Conservation (phyloP, 305 asterid species). For the Plantago lanceolata region DNA sequence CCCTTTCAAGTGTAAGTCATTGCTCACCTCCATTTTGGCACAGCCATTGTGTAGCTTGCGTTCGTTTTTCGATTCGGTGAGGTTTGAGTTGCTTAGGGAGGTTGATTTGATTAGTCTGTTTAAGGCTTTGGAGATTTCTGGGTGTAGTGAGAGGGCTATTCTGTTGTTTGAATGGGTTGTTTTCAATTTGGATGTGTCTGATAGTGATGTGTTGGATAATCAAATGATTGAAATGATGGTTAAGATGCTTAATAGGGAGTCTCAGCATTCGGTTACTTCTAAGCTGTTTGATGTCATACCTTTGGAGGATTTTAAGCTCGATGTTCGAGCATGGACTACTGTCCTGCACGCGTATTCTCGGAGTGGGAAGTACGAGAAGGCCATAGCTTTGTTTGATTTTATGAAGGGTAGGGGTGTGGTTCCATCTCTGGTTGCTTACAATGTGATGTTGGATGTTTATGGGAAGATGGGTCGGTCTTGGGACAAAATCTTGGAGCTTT, state of each 20-base stretch:
- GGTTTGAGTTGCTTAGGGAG: slow-evolving; percentile 46
- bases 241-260: slow-evolving; percentile 76
- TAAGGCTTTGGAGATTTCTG: slow-evolving; percentile 69
- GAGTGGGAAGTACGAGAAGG: slow-evolving; percentile 74
- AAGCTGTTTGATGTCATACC: slow-evolving; percentile 77
- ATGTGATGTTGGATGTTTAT: slow-evolving; percentile 89
- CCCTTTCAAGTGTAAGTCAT: slow-evolving; percentile 57
- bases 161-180: slow-evolving; percentile 86
- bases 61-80: slow-evolving; percentile 59
- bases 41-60: slow-evolving; percentile 46
- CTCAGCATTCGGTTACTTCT: slow-evolving; percentile 63
- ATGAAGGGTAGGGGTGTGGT: slow-evolving; percentile 53
- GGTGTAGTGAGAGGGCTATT: slow-evolving; percentile 60
- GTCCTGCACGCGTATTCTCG: slow-evolving; percentile 77
- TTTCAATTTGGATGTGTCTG: slow-evolving; percentile 37
- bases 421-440: slow-evolving; percentile 80
- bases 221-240: slow-evolving; percentile 78
- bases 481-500: slow-evolving; percentile 59
- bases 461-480: slow-evolving; percentile 84
- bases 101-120: slow-evolving; percentile 67
- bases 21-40: slow-evolving; percentile 55
- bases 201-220: slow-evolving; percentile 53
- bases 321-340: slow-evolving; percentile 82
- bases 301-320: slow-evolving; percentile 48
- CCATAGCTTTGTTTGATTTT: slow-evolving; percentile 59